Conservation (phyloP, 495 filamentous ascomycete genomes). For the Massariosphaeria phaeospora region DNA sequence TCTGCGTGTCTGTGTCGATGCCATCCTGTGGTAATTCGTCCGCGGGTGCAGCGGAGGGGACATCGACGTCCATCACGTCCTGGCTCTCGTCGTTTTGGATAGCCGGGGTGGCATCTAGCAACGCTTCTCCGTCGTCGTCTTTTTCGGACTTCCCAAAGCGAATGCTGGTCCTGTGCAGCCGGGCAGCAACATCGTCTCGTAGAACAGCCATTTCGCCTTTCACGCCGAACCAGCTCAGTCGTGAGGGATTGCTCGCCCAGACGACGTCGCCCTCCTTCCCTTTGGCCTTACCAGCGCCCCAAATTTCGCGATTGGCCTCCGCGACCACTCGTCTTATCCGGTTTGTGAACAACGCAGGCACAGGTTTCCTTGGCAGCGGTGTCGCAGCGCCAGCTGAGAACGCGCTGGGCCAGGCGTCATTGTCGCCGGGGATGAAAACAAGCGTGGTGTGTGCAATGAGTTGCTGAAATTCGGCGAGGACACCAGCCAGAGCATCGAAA, state of each 20-base stretch:
- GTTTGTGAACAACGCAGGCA: conserved; percentile 85
- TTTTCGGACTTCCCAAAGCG: conserved; percentile 44
- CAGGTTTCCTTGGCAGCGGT: conserved; percentile 61
- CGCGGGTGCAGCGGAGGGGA: neutral
- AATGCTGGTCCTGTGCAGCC: conserved; percentile 70
- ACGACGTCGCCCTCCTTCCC: conserved; percentile 63
- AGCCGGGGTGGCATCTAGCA: conserved; percentile 4
- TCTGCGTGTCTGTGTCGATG: conserved; percentile 47
- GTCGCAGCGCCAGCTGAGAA: conserved; percentile 79
- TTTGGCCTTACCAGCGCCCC: conserved; percentile 33
- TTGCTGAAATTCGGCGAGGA: conserved; percentile 78
- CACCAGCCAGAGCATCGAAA: conserved; percentile 78
- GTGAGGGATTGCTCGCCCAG: conserved; percentile 82
- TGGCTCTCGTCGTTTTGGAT: conserved; percentile 13
- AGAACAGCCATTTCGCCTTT: conserved; percentile 80
- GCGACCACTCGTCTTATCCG: conserved; percentile 75
- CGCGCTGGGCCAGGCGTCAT: conserved; percentile 86
- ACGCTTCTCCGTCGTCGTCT: conserved; percentile 29
- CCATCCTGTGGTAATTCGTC: conserved; percentile 32
- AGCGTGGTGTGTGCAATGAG: conserved; percentile 77
- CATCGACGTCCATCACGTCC: conserved; percentile 33
- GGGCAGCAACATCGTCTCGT: conserved; percentile 74
- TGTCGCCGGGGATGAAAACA: conserved; percentile 89
- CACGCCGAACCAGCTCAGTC: conserved; percentile 77
- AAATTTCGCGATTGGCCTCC: conserved; percentile 61